A percentile compares a stretch with the other conserved stretches of the same genome.
Conservation (phyloP, 192 early-diverging fungal genomes). For the Fimicolochytrium jonesii region DNA sequence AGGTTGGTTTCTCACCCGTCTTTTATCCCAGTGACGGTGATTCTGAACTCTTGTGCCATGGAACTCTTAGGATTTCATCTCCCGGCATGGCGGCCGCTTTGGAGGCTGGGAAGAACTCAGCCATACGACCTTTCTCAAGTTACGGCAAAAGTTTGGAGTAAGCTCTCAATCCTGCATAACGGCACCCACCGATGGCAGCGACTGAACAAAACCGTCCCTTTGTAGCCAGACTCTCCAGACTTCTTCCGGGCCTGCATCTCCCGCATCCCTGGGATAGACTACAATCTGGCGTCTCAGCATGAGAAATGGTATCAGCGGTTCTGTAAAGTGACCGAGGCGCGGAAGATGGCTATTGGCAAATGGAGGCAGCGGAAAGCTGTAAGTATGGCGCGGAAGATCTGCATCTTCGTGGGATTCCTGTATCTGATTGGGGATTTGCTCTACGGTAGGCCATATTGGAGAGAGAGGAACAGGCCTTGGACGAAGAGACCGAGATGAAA, state of each 20-base stretch:
- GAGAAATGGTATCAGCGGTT: constrained; percentile 11
- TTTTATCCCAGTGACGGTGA: neutral
- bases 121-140: constrained; percentile 30
- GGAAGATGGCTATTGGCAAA: neutral
- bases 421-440: neutral
- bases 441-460: neutral
- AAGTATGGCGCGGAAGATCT: neutral
- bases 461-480: neutral
- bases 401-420: neutral
- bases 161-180: neutral
- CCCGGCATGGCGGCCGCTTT: constrained; percentile 26
- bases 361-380: constrained; percentile 12
- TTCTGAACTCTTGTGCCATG: neutral
- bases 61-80: constrained; percentile 23
- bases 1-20: neutral
- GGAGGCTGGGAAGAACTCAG: constrained; percentile 41
- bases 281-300: neutral
- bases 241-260: constrained; percentile 12
- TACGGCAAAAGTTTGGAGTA: constrained; percentile 32
- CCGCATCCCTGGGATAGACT: constrained; percentile 4
- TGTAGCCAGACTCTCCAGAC: neutral
- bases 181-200: no score
- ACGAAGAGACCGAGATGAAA: neutral
- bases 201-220: no score
- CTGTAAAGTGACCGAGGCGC: neutral